Evolutionary conservation across 345 rosid genomes (phyloP).

Genomic region (Laguncularia racemosa): DNA sequence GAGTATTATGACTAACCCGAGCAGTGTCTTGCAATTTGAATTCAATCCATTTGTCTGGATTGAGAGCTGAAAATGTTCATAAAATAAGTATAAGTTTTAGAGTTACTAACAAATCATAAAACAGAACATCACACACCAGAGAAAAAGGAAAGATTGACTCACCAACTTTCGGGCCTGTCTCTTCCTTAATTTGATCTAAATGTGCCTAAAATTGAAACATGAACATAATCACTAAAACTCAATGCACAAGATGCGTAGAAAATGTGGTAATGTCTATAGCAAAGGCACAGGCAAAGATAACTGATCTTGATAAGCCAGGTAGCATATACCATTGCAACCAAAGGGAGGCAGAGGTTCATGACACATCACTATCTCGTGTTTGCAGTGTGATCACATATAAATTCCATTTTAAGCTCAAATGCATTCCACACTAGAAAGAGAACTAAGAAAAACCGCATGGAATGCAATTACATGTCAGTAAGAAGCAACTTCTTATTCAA

Average conservation of each 20-base stretch:
- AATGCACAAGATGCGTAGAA: background rate
- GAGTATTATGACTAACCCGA: constrained; percentile 84
- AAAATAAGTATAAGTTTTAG: constrained; percentile 1
- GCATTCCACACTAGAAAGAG: too few relatives aligned
- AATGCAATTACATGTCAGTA: too few relatives aligned
- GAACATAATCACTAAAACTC: constrained; percentile 2
- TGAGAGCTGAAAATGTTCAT: constrained; percentile 49
- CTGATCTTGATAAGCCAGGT: too few relatives aligned
- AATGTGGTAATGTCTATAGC: background rate
- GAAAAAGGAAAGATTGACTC: constrained; percentile 13
- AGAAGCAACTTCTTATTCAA: too few relatives aligned
- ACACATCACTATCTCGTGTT: too few relatives aligned
- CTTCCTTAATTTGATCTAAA: constrained; percentile 61
- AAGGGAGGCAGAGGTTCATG: too few relatives aligned
- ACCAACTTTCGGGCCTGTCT: constrained; percentile 55
- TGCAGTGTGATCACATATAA: too few relatives aligned
- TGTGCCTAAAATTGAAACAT: constrained; percentile 41
- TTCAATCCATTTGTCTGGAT: constrained; percentile 86
- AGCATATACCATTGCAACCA: too few relatives aligned
- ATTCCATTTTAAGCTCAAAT: too few relatives aligned
- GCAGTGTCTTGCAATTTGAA: constrained; percentile 93
- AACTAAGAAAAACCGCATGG: too few relatives aligned
- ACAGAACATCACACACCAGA: background rate
- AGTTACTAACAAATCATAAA: background rate
- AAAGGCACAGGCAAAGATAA: background rate